These are phyloP conservation scores for Canariomyces notabilis DNA, from an alignment of 2,329 filamentous ascomycete species.

Conservation along the genomic window DNA sequence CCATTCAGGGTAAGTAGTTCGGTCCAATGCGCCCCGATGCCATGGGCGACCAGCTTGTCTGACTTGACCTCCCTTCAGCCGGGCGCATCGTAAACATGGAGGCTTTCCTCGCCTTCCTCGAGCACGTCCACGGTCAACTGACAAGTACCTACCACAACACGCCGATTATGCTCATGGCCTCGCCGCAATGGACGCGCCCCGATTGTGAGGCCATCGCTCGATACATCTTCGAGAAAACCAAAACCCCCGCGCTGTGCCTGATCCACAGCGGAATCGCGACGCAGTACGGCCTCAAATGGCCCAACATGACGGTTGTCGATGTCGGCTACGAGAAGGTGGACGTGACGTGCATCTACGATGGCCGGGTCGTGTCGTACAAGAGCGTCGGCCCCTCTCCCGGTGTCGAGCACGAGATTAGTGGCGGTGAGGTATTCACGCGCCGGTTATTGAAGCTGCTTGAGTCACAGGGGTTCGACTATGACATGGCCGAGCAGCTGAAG, in stretches of 20 bases:
- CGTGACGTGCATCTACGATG: conserved; percentile 84
- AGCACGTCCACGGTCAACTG: conserved; percentile 83
- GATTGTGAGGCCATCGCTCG: conserved; percentile 85
- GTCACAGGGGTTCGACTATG: conserved; percentile 52
- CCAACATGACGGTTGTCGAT: conserved; percentile 81
- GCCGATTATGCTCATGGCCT: conserved; percentile 82
- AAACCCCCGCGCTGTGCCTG: conserved; percentile 84
- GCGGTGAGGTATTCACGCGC: conserved; percentile 82
- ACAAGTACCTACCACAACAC: conserved; percentile 95
- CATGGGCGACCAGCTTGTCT: neutral
- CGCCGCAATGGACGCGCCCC: conserved; percentile 83
- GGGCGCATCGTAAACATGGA: conserved; percentile 87
- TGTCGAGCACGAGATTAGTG: conserved; percentile 53
- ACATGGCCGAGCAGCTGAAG: conserved; percentile 68
- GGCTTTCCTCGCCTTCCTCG: conserved; percentile 88
- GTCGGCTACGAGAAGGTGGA: conserved; percentile 91
- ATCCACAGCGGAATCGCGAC: conserved; percentile 86
- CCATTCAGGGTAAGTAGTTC: conserved; percentile 54
- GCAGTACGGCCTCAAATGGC: conserved; percentile 72
- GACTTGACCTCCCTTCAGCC: conserved; percentile 37
- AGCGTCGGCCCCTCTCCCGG: conserved; percentile 49
- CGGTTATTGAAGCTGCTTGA: conserved; percentile 62
- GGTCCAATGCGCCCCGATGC: neutral
- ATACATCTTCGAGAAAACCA: conserved; percentile 96
- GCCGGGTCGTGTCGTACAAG: conserved; percentile 64